Evolutionary conservation across 805 yeast genomes (phyloP).

Genomic region (Cyberlindnera lachancei): DNA sequence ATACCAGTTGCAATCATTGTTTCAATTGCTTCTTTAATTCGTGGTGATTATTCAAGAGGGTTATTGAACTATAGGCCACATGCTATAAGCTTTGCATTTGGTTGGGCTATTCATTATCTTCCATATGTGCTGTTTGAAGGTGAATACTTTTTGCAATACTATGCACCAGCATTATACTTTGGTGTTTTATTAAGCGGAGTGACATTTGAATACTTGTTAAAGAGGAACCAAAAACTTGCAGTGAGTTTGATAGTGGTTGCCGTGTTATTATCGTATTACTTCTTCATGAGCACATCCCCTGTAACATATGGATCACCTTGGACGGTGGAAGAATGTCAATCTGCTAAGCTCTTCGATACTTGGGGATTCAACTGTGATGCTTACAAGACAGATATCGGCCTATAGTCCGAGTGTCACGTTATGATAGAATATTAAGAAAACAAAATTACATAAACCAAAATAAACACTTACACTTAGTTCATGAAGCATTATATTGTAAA

Average conservation of each 20-base stretch:
- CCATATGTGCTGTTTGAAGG: conserved; percentile 40
- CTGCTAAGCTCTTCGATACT: conserved; percentile 26
- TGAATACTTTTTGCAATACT: conserved; percentile 36
- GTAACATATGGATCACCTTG: conserved; percentile 41
- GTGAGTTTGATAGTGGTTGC: conserved; percentile 18
- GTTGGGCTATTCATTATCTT: conserved; percentile 49
- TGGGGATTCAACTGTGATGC: conserved; percentile 40
- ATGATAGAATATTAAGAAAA: too few species aligned
- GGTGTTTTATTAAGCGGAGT: conserved; percentile 38
- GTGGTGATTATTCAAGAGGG: conserved; percentile 12
- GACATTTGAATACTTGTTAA: conserved; percentile 33
- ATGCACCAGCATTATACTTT: conserved; percentile 44
- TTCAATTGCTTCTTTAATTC: conserved; percentile 21
- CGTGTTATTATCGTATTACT: conserved; percentile 10
- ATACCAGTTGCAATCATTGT: conserved; percentile 21
- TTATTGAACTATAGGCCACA: conserved; percentile 10
- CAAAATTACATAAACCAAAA: too few species aligned
- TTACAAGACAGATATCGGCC: conserved; percentile 11
- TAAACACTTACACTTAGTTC: too few species aligned
- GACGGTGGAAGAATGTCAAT: conserved; percentile 34
- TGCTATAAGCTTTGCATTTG: conserved; percentile 31
- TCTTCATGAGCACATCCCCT: conserved; percentile 35
- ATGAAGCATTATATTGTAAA: too few species aligned
- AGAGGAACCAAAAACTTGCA: conserved; percentile 25
- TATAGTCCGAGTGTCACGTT: too few species aligned